phyloP scores from a whole-genome alignment of 2,329 filamentous ascomycete species.

The Colletotrichum paranaense region DNA sequence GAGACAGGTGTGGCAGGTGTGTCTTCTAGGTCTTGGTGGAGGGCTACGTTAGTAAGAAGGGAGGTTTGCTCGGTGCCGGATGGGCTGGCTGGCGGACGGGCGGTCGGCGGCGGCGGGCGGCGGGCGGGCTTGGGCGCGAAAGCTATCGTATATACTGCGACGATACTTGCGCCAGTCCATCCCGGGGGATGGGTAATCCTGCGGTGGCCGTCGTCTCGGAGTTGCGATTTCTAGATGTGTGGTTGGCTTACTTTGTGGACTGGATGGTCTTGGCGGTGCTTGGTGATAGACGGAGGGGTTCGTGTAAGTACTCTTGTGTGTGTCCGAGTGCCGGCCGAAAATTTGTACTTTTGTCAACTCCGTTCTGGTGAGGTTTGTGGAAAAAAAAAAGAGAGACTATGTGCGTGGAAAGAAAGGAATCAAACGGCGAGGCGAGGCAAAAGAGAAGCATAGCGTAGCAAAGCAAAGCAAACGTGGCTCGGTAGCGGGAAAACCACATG shows the following conservation, averaged over 20 bases:
- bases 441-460: background rate
- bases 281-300: background rate
- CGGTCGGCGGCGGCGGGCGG: no score
- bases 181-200: background rate
- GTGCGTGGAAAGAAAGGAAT: slow-evolving; percentile 13
- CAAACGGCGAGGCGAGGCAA: background rate
- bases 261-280: slow-evolving; percentile 5
- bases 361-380: background rate
- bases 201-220: background rate
- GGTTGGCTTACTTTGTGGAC: background rate
- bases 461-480: slow-evolving; percentile 6
- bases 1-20: background rate
- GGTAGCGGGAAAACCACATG: slow-evolving; percentile 16
- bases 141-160: background rate
- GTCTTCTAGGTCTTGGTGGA: background rate
- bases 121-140: background rate
- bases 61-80: background rate
- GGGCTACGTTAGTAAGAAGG: background rate
- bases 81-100: no score
- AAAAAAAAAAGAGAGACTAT: background rate
- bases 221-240: background rate
- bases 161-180: background rate
- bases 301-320: background rate
- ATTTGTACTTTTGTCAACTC: background rate
- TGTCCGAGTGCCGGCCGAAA: slow-evolving; percentile 16